Evolutionary conservation across 345 rosid species (phyloP).

Genomic region (Citrus maxima): DNA sequence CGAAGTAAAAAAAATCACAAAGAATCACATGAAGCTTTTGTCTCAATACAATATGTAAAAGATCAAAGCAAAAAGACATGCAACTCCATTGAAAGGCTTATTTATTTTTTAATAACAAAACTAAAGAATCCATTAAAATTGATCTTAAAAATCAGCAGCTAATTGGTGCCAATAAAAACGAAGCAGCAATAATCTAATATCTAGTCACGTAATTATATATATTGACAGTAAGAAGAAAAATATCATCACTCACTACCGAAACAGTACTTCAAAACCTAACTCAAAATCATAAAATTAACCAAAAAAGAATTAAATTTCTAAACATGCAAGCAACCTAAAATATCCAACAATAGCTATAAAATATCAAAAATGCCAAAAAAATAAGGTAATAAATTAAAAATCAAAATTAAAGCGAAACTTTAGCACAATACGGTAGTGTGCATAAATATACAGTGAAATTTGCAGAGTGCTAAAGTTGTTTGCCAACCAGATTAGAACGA

Average conservation of each 20-base stretch:
- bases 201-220: neutral
- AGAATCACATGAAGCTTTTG: neutral
- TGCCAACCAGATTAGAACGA: no score
- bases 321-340: neutral
- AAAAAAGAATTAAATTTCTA: neutral
- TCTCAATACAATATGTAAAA: neutral
- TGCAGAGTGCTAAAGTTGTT: no score
- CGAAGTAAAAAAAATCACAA: neutral
- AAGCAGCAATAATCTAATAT: neutral
- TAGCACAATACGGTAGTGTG: no score
- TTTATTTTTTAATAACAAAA: neutral
- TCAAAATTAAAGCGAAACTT: conserved; percentile 6
- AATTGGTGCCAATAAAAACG: neutral
- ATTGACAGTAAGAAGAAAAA: neutral
- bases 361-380: neutral
- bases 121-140: neutral
- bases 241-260: neutral
- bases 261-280: neutral
- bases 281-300: neutral
- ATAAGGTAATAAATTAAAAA: neutral
- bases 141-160: neutral
- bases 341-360: neutral
- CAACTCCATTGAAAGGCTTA: neutral
- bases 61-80: neutral
- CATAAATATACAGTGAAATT: no score